Evolutionary conservation across 129 eudicot genomes (phyloP).

Genomic region (Chrysanthemum seticuspe): DNA sequence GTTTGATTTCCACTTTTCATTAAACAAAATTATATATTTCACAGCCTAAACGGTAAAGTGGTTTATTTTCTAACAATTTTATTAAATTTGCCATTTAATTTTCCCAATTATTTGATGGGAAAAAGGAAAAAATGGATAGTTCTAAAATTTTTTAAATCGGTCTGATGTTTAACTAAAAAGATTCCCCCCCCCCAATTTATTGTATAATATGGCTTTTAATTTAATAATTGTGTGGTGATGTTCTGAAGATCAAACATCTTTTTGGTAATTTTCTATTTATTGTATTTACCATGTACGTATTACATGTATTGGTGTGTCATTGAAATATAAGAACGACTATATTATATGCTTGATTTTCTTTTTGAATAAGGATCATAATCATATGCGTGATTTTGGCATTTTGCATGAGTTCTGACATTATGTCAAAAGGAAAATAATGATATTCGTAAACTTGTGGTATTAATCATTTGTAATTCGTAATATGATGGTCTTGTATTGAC

Average conservation of each 20-base stretch:
- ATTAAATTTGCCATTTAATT: not conserved
- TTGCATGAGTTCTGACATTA: too few species aligned
- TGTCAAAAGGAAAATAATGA: too few species aligned
- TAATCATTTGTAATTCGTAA: too few species aligned
- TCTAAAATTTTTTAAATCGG: not conserved
- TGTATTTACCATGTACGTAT: too few species aligned
- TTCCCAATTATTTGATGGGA: not conserved
- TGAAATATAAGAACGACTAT: too few species aligned
- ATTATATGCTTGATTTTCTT: too few species aligned
- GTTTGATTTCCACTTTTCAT: slow-evolving; percentile 27
- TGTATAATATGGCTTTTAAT: not conserved
- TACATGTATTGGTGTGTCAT: too few species aligned
- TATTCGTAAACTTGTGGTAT: too few species aligned
- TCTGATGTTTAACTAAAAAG: not conserved
- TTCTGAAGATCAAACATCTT: not conserved
- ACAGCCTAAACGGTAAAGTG: not conserved
- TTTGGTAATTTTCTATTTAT: too few species aligned
- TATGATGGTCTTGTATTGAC: too few species aligned
- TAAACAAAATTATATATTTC: not conserved
- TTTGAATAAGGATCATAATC: too few species aligned
- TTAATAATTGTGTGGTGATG: not conserved
- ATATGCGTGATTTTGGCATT: too few species aligned
- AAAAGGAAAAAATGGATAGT: not conserved
- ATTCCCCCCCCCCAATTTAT: not conserved
- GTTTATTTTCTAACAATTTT: not conserved